Evolutionary conservation across 1,284 basidiomycete genomes (phyloP).

Genomic region (Boletus sp.): DNA sequence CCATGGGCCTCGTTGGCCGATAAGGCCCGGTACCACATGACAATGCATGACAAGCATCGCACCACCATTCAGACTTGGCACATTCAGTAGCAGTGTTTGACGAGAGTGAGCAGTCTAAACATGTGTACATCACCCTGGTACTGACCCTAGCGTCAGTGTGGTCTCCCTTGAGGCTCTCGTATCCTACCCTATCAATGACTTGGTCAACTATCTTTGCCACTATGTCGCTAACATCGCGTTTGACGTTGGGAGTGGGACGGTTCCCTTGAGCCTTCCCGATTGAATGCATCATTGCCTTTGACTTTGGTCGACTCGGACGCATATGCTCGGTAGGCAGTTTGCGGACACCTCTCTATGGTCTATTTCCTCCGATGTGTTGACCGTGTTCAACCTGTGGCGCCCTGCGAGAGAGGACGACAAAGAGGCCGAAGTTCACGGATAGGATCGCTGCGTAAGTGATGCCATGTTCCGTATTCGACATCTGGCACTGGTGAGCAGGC

Average conservation of each 20-base stretch:
- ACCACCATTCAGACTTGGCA: no score
- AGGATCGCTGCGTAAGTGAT: background rate
- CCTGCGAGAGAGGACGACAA: background rate
- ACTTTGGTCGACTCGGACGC: background rate
- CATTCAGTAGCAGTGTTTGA: no score
- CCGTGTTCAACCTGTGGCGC: background rate
- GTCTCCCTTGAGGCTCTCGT: no score
- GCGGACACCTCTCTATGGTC: background rate
- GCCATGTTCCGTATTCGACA: background rate
- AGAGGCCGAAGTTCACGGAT: background rate
- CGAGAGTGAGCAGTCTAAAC: no score
- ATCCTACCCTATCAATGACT: no score
- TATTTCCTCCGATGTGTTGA: background rate
- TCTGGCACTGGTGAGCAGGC: conserved; percentile 6
- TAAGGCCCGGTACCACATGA: no score
- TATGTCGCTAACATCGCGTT: no score
- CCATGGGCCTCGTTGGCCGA: no score
- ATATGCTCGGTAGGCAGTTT: background rate
- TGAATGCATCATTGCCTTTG: background rate
- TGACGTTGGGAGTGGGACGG: background rate
- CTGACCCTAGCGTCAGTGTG: no score
- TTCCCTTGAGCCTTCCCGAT: background rate
- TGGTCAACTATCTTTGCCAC: no score
- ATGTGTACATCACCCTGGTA: no score
- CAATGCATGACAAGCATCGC: no score